These are phyloP conservation scores for Hypoxylon fragiforme DNA, from an alignment of 495 filamentous ascomycete species.

Conservation along the genomic window DNA sequence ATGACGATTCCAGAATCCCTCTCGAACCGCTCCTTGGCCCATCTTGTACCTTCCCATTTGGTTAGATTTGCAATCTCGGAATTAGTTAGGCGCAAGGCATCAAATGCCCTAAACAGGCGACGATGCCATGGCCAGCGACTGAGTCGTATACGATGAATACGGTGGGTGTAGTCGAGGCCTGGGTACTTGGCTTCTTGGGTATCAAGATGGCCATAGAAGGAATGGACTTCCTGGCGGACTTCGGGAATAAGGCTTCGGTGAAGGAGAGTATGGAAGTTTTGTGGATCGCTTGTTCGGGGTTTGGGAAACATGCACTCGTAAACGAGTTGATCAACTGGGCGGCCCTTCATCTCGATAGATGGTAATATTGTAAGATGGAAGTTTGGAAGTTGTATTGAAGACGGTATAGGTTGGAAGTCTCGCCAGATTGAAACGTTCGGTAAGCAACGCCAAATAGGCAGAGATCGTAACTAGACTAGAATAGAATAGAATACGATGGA, in stretches of 20 bases:
- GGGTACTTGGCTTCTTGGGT: constrained; percentile 88
- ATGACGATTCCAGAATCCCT: constrained; percentile 72
- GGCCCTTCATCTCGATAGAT: constrained; percentile 54
- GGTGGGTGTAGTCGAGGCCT: constrained; percentile 81
- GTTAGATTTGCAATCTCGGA: constrained; percentile 77
- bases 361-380: background rate
- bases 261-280: constrained; percentile 56
- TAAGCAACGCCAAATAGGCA: background rate
- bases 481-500: constrained; percentile 15
- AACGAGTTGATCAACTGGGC: constrained; percentile 56
- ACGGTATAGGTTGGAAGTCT: background rate
- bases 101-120: constrained; percentile 79
- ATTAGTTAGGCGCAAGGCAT: constrained; percentile 73
- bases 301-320: constrained; percentile 60
- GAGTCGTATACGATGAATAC: constrained; percentile 80
- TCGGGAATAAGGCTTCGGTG: constrained; percentile 76
- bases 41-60: constrained; percentile 92
- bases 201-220: constrained; percentile 84
- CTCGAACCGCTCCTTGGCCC: constrained; percentile 84
- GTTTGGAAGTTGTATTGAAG: background rate
- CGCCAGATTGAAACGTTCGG: background rate
- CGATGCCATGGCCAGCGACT: constrained; percentile 80
- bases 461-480: constrained; percentile 7
- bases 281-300: constrained; percentile 52
- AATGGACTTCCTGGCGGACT: constrained; percentile 80